Percentiles rank a stretch among this genome's conserved stretches.
Conservation (phyloP, 257 asterid genomes). For the Petunia axillaris region DNA sequence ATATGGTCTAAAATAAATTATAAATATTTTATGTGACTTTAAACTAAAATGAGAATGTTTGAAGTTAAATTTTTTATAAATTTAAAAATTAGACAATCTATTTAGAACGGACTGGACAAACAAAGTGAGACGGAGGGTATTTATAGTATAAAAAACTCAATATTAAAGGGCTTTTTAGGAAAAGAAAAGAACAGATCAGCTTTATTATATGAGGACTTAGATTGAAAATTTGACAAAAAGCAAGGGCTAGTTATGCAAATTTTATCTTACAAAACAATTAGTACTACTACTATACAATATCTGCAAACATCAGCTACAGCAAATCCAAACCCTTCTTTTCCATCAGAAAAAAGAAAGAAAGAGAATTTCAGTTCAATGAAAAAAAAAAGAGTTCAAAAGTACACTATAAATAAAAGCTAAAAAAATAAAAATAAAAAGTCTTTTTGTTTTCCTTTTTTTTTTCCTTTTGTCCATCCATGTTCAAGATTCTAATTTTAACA, state of each 20-base stretch:
- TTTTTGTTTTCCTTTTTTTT: neutral
- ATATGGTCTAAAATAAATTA: too few species aligned
- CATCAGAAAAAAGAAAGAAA: constrained; percentile 32
- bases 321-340: constrained; percentile 28
- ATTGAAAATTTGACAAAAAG: neutral
- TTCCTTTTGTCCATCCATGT: constrained; percentile 21
- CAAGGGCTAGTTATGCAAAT: constrained; percentile 21
- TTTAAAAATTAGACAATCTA: too few species aligned
- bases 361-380: constrained; percentile 48
- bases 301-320: constrained; percentile 51
- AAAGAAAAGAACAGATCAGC: neutral
- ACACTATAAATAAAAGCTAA: constrained; percentile 4
- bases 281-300: constrained; percentile 30
- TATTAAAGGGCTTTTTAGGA: constrained; percentile 10
- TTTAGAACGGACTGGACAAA: too few species aligned
- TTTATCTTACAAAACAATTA: constrained; percentile 13
- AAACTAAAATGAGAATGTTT: neutral
- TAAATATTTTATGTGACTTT: neutral
- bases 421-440: neutral
- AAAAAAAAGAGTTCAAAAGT: constrained; percentile 22
- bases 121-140: too few species aligned
- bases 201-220: neutral
- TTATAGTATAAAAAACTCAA: neutral
- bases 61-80: neutral
- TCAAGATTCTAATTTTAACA: neutral